Evolutionary conservation across 2,329 filamentous ascomycete species (phyloP).

Genomic region (Didymella lethalis): DNA sequence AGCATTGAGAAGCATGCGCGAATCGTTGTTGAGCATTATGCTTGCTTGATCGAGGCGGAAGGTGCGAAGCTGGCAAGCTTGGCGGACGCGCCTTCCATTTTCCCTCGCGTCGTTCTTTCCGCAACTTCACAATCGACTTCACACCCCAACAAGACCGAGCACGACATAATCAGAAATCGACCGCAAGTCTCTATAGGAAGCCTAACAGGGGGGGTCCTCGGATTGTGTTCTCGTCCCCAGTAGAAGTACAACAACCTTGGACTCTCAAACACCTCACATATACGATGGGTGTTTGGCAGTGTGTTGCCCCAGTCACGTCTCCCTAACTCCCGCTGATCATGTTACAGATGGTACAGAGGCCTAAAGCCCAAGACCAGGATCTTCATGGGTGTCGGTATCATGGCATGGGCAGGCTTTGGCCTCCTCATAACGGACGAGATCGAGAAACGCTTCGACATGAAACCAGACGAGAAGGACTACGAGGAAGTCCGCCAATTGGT

Average conservation of each 20-base stretch:
- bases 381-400: slow-evolving; percentile 74
- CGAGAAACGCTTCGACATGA: slow-evolving; percentile 76
- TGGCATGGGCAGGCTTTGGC: slow-evolving; percentile 78
- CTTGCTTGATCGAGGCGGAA: slow-evolving; percentile 8
- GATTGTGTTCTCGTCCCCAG: no score
- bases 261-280: not conserved
- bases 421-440: slow-evolving; percentile 76
- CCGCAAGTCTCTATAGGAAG: not conserved
- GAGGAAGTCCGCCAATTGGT: slow-evolving; percentile 68
- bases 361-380: slow-evolving; percentile 75
- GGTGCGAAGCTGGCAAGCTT: slow-evolving; percentile 18
- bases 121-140: slow-evolving; percentile 3
- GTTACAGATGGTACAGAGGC: slow-evolving; percentile 65
- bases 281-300: slow-evolving; percentile 51
- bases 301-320: slow-evolving; percentile 17
- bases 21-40: slow-evolving; percentile 11
- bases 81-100: slow-evolving; percentile 12
- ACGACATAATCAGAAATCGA: no score
- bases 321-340: slow-evolving; percentile 7
- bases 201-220: no score
- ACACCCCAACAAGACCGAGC: not conserved
- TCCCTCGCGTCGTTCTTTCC: slow-evolving; percentile 2
- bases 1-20: not conserved
- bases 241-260: not conserved
- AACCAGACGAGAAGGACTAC: slow-evolving; percentile 76